Evolutionary conservation across 2,329 filamentous ascomycete species (phyloP), one percentile per base, ranked within the genome.

Genomic region (Aspergillus eucalypticola): DNA sequence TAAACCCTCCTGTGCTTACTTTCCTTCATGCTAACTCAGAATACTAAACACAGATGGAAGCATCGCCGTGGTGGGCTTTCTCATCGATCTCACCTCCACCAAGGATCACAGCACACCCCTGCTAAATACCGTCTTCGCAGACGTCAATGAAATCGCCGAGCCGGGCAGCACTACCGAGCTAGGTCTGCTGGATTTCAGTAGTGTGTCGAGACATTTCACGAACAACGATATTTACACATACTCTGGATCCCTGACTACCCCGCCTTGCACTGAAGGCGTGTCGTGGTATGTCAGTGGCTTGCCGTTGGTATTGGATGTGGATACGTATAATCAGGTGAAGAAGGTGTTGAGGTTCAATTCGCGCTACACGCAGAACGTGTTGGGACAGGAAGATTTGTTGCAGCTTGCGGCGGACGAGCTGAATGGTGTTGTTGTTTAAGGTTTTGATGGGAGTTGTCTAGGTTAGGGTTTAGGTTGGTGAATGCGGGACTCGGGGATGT

Each of bases 201-300:
- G 73, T 51, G 69, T 84, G 0, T 69, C 74, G 29, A 50, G 64
- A 8, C 70, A 75, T 41, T 68, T 84, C 50, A 71, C 76, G 23
- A 68, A 68, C 2, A 75, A 75, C 8, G 68, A 71, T 4, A 72
- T 84, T 56, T 81, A 78, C 66, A 78, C 79, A 60, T 88, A 88
- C 76, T 71, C 73, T 11, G 86, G 86, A 19, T 86, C 84, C 17
- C 77, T 88, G 50, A 88, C 86, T 42, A 88, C 85, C 0, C 86
- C 86, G 19, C 86, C 86, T 3, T 88, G 86, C 74, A 78, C 78
- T 15, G 84, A 88, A 71, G 81, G 81, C 25, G 75, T 88, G 38
- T 39, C 49, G 3, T 68, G 66, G 68, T 66, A 57, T 29, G 39
- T 86, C 44, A 81, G 81, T 64, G 75, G 78, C 61, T 66, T 82